A percentile compares a stretch with the other conserved stretches of the same genome.
Conservation (phyloP, 768 basidiomycete species). For the Phylloporus arenicola region DNA sequence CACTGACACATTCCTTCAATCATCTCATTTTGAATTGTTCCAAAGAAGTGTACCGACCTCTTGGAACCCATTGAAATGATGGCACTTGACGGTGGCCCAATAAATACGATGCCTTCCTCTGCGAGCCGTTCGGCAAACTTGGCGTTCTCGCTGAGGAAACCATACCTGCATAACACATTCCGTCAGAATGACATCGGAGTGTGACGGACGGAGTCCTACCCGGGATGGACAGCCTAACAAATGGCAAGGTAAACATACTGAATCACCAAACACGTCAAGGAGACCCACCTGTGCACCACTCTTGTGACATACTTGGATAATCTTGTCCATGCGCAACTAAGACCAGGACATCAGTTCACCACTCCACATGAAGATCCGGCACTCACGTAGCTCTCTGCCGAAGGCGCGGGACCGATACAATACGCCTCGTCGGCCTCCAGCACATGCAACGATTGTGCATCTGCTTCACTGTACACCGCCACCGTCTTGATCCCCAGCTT, state of each 20-base stretch:
- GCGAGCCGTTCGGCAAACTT: conserved; percentile 69
- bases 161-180: conserved; percentile 48
- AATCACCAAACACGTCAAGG: background rate
- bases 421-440: conserved; percentile 86
- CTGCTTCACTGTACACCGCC: conserved; percentile 87
- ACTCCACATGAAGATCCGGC: background rate
- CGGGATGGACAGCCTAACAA: conserved; percentile 83
- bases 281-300: conserved; percentile 77
- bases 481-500: conserved; percentile 89
- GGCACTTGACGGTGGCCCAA: conserved; percentile 83
- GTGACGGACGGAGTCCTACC: conserved; percentile 39
- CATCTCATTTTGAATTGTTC: background rate
- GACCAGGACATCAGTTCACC: conserved; percentile 1
- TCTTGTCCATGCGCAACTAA: conserved; percentile 82
- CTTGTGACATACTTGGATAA: conserved; percentile 73
- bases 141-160: conserved; percentile 91
- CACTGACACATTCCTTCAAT: conserved; percentile 39
- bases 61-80: conserved; percentile 96
- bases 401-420: conserved; percentile 88
- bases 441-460: conserved; percentile 77
- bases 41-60: conserved; percentile 45
- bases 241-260: background rate
- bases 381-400: conserved; percentile 83
- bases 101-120: conserved; percentile 80
- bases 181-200: background rate